Evolutionary conservation across 2,329 filamentous ascomycete species (phyloP), one percentile per base, ranked within the genome.

Genomic region (Pochonia chlamydosporia): DNA sequence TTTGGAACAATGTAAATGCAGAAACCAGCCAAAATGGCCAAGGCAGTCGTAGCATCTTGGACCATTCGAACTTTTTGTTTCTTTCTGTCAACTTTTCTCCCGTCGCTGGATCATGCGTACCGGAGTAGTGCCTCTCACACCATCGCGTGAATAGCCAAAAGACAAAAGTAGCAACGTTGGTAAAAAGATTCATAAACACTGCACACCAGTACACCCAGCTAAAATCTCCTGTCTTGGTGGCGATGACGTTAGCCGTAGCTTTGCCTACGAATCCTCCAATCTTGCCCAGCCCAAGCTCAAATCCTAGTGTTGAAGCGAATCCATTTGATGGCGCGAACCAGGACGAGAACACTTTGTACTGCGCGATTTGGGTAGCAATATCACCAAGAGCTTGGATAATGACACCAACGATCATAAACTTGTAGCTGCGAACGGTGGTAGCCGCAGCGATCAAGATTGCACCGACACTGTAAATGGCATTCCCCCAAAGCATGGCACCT

Each of bases 171-270:
- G 72, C 68, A 0, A 72, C 56, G 46, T 84, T 83, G 8, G 79
- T 82, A 51, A 84, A 83, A 3, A 84, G 48, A 49, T 83, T 82
- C 75, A 83, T 82, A 54, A 80, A 78, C 0, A 84, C 78, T 0
- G 75, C 71, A 9, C 74, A 74, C 80, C 80, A 83, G 55, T 75
- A 83, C 0, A 77, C 76, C 77, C 79, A 83, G 44, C 73, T 73
- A 40, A 84, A 84, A 54, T 83, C 70, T 0, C 79, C 78, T 0
- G 75, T 77, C 11, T 73, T 75, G 53, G 64, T 70, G 0, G 78
- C 71, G 23, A 82, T 82, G 20, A 81, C 66, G 40, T 83, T 83
- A 3, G 79, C 78, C 0, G 78, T 78, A 0, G 77, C 70, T 52
- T 81, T 79, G 10, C 80, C 80, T 1, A 80, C 75, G 47, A 84